Evolutionary conservation across 805 yeast genomes (phyloP), one percentile per base, ranked within the genome.

Genomic region (Yarrowia sp.): DNA sequence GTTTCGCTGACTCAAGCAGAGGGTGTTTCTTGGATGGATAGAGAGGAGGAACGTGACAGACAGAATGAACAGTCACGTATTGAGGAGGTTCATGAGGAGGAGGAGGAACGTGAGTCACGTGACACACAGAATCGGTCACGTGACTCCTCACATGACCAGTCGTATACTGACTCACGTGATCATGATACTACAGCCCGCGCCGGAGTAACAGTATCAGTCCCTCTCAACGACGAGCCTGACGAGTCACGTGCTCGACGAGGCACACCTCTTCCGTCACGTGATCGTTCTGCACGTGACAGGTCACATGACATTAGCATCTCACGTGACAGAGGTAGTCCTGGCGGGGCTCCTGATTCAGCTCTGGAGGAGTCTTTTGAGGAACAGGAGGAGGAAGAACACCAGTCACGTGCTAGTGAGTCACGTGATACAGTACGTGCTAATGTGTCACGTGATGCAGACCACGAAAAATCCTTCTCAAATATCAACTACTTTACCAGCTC

Each of bases 331-430:
- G 60, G 45, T 33, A 38, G 44, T 38, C 60, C 60, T 7, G 60
- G 60, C n/a, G 60, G 60, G 0, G 60, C 60, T 28, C 60, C 60
- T 10, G 60, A 51, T n/a, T 51, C 60, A 14, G 60, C 60, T n/a
- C 44, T 51, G 14, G 60, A 51, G 36, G 36, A 36, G 60, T 51
- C 60, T 1, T 51, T 51, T 10, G 44, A 36, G 18, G 33, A 28
- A 5, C 35, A 15, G 0, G 31, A 35, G 15, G 39, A 47, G 10
- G 15, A 33, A 10, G 39, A 33, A 39, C 11, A 10, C 0, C 31
- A 22, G 32, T 22, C 47, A 43, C 47, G 47, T 18, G 31, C 11
- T 5, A 15, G 9, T 8, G 9, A 4, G 15, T 11, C 47, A 43
- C 47, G 32, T 43, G 51, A 47, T 22, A 22, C 28, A 22, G 28